These are phyloP conservation scores for Debaryomyces robertsiae DNA, from an alignment of 1,139 yeast genomes.

Conservation along the genomic window DNA sequence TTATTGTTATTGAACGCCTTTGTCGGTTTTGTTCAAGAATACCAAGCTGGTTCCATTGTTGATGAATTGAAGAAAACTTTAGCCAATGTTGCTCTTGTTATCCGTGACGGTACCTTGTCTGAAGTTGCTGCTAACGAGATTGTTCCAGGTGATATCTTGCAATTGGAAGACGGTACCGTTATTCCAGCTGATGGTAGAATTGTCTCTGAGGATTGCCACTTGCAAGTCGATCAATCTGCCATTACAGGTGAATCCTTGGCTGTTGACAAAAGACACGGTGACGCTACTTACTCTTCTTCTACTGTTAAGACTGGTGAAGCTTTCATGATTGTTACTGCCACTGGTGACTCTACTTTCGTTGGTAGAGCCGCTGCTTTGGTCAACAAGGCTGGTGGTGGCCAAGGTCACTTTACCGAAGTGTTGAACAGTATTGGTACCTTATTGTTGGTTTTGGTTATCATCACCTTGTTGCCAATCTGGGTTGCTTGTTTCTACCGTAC, in stretches of 20 bases:
- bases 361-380: conserved; percentile 98
- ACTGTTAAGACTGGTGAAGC: conserved; percentile 98
- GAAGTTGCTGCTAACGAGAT: conserved; percentile 80
- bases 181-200: conserved; percentile 96
- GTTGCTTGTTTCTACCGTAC: conserved; percentile 95
- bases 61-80: conserved; percentile 92
- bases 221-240: conserved; percentile 97
- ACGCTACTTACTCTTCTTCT: conserved; percentile 88
- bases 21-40: conserved; percentile 97
- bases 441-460: conserved; percentile 84
- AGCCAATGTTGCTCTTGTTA: conserved; percentile 84
- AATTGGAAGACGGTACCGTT: conserved; percentile 92
- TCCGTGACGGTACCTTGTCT: conserved; percentile 78
- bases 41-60: conserved; percentile 96
- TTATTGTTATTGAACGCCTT: conserved; percentile 83
- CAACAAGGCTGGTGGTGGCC: conserved; percentile 91
- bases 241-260: conserved; percentile 98
- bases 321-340: conserved; percentile 92
- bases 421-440: conserved; percentile 97
- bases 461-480: conserved; percentile 90
- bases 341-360: conserved; percentile 90
- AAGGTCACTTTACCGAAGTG: conserved; percentile 97
- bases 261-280: conserved; percentile 90
- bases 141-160: conserved; percentile 92
- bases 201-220: conserved; percentile 82